Conservation (phyloP, 129 eudicot genomes). For the Chrysanthemum lavandulifolium region DNA sequence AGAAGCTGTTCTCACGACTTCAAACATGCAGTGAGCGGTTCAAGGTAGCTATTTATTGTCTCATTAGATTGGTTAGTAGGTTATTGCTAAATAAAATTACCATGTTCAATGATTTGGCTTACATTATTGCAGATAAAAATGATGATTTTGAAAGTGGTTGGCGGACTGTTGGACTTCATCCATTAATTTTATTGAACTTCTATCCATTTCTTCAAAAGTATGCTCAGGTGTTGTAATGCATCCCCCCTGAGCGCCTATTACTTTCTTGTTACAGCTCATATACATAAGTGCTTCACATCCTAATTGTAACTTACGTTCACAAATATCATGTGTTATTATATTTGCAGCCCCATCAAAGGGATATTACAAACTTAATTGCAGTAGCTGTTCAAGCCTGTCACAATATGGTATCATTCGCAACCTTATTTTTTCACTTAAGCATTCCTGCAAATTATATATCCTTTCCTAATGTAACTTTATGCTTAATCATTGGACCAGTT, state of each 20-base stretch:
- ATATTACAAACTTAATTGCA: slow-evolving; percentile 83
- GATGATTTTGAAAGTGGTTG: slow-evolving; percentile 89
- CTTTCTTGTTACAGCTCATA: slow-evolving; percentile 8
- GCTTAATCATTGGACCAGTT: slow-evolving; percentile 34
- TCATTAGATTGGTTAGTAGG: slow-evolving; percentile 18
- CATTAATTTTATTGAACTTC: slow-evolving; percentile 61
- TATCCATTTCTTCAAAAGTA: slow-evolving; percentile 90
- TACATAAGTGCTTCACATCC: slow-evolving; percentile 4
- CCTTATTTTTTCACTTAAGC: not conserved
- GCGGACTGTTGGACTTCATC: slow-evolving; percentile 91
- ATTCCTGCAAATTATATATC: not conserved
- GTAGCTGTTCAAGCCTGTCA: slow-evolving; percentile 99
- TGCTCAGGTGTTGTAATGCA: slow-evolving; percentile 75
- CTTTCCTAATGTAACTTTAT: not conserved
- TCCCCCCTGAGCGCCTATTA: slow-evolving; percentile 11
- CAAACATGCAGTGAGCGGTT: slow-evolving; percentile 70
- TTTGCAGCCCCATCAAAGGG: slow-evolving; percentile 92
- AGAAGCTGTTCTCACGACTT: slow-evolving; percentile 77
- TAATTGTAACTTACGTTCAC: slow-evolving; percentile 4
- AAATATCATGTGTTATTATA: slow-evolving; percentile 14
- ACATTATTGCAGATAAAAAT: slow-evolving; percentile 59
- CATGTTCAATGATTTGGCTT: slow-evolving; percentile 19
- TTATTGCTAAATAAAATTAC: not conserved
- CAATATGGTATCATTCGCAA: slow-evolving; percentile 70
- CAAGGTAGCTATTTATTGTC: slow-evolving; percentile 52